Evolutionary conservation across 1,139 yeast genomes (phyloP).

Genomic region (Scheffersomyces insectosa): DNA sequence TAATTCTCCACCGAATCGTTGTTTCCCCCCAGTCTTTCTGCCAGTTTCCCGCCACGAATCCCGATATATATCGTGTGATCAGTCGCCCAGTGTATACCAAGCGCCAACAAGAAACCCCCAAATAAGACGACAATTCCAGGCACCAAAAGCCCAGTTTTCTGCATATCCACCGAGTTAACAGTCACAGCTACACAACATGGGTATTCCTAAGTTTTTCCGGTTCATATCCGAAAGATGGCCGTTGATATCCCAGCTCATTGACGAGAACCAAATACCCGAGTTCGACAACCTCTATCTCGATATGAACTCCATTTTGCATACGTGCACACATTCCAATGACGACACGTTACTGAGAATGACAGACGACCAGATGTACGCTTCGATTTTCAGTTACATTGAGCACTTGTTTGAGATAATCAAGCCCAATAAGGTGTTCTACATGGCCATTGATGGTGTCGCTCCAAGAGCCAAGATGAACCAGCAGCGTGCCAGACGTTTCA

Average conservation of each 20-base stretch:
- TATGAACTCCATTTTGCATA: conserved; percentile 96
- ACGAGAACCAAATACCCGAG: conserved; percentile 84
- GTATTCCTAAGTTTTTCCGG: conserved; percentile 95
- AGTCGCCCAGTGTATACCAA: too few relatives aligned
- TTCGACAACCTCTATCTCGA: conserved; percentile 93
- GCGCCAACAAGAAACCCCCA: too few relatives aligned
- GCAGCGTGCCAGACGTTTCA: conserved; percentile 94
- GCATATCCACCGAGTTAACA: conserved; percentile 7
- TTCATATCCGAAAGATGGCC: conserved; percentile 99
- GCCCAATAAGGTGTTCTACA: conserved; percentile 84
- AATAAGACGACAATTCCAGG: too few relatives aligned
- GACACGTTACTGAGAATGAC: conserved; percentile 63
- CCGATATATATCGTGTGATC: too few relatives aligned
- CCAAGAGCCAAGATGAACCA: conserved; percentile 99
- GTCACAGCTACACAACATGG: conserved; percentile 37
- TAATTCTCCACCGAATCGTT: too few relatives aligned
- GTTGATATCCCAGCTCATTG: conserved; percentile 82
- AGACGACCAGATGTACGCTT: conserved; percentile 89
- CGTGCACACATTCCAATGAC: conserved; percentile 81
- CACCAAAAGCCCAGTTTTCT: background rate
- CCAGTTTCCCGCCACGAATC: too few relatives aligned
- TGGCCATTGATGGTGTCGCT: conserved; percentile 99
- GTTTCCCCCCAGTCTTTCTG: too few relatives aligned
- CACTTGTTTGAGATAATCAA: conserved; percentile 85
- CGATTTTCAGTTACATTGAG: conserved; percentile 93